These are phyloP conservation scores for Fusarium sambucinum DNA, from an alignment of 2,329 filamentous ascomycete species.

Conservation along the genomic window DNA sequence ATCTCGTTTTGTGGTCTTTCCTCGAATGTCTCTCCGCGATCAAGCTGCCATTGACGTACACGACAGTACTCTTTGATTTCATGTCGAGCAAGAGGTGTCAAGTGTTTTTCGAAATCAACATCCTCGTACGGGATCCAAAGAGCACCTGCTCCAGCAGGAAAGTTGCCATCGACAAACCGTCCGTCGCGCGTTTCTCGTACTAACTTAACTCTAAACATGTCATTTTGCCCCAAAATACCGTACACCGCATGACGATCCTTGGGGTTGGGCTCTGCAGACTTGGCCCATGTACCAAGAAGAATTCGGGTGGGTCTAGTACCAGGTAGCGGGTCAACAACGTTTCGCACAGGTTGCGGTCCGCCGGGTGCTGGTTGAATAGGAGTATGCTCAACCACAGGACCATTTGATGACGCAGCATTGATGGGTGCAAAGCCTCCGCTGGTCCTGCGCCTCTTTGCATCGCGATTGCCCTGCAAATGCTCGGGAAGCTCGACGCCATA, in stretches of 20 bases:
- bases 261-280: conserved; percentile 61
- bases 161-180: conserved; percentile 69
- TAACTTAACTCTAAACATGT: conserved; percentile 74
- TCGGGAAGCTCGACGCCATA: conserved; percentile 65
- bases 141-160: conserved; percentile 69
- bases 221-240: conserved; percentile 71
- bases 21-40: conserved; percentile 63
- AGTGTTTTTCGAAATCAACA: conserved; percentile 68
- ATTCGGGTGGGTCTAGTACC: conserved; percentile 69
- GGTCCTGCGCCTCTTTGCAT: conserved; percentile 62
- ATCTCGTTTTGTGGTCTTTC: conserved; percentile 64
- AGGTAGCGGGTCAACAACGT: conserved; percentile 57
- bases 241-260: conserved; percentile 71
- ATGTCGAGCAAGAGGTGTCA: conserved; percentile 62
- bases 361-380: conserved; percentile 41
- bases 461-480: conserved; percentile 54
- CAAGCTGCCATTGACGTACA: conserved; percentile 69
- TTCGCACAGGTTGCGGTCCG: conserved; percentile 38
- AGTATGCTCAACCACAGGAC: conserved; percentile 38
- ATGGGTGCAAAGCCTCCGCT: conserved; percentile 54
- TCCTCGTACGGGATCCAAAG: conserved; percentile 74
- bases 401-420: conserved; percentile 48
- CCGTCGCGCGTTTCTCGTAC: conserved; percentile 71
- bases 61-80: conserved; percentile 75
- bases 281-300: conserved; percentile 70